Evolutionary conservation across 2,329 filamentous ascomycete species (phyloP).

Genomic region (Rosellinia necatrix): DNA sequence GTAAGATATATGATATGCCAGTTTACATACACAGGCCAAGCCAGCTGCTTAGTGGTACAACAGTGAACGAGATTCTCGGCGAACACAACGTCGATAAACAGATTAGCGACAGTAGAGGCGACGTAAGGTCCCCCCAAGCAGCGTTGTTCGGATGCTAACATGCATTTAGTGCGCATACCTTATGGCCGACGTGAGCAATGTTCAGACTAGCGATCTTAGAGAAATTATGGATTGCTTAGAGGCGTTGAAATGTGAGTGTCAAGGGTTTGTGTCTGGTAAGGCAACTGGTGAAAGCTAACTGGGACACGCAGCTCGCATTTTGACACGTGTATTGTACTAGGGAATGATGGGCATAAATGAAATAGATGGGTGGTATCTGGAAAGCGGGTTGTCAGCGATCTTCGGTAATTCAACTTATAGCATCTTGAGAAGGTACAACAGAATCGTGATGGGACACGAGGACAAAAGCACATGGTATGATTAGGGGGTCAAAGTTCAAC

Average conservation of each 20-base stretch:
- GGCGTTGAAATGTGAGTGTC: slow-evolving; percentile 71
- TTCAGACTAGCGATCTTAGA: slow-evolving; percentile 80
- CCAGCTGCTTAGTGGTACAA: slow-evolving; percentile 18
- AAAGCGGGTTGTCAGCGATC: slow-evolving; percentile 19
- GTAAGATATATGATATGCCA: slow-evolving; percentile 45
- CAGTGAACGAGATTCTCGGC: slow-evolving; percentile 91
- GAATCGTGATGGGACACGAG: neutral
- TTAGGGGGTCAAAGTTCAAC: slow-evolving; percentile 23
- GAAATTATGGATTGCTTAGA: slow-evolving; percentile 84
- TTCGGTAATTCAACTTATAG: slow-evolving; percentile 30
- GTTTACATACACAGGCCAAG: neutral
- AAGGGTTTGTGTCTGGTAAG: neutral
- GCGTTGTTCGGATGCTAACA: slow-evolving; percentile 2
- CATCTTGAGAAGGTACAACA: slow-evolving; percentile 6
- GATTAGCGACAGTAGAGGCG: slow-evolving; percentile 92
- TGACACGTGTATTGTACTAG: slow-evolving; percentile 48
- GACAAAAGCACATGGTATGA: slow-evolving; percentile 14
- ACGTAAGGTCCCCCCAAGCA: slow-evolving; percentile 56
- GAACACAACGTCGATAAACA: slow-evolving; percentile 99
- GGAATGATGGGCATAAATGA: neutral
- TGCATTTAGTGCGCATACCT: slow-evolving; percentile 76
- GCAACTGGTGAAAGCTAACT: slow-evolving; percentile 25
- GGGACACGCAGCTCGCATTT: slow-evolving; percentile 39
- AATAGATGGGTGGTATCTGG: slow-evolving; percentile 15
- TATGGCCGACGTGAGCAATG: slow-evolving; percentile 95